Evolutionary conservation across 768 basidiomycete genomes (phyloP).

Genomic region (Suillus spraguei): DNA sequence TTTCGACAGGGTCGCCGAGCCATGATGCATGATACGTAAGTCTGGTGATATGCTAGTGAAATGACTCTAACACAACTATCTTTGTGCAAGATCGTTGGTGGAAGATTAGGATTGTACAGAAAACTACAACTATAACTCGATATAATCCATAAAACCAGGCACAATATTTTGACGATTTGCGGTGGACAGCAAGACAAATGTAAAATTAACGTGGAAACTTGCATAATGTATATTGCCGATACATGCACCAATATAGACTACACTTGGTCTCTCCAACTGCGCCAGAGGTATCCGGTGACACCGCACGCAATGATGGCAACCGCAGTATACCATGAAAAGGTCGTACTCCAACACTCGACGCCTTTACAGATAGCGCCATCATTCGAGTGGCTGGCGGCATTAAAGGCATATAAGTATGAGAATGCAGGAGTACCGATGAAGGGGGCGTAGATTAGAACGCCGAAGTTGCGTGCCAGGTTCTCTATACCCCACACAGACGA

Average conservation of each 20-base stretch:
- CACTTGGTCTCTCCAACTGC: constrained; percentile 59
- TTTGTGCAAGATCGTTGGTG: not conserved
- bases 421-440: constrained; percentile 76
- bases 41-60: too few species aligned
- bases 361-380: constrained; percentile 55
- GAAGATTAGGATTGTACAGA: not conserved
- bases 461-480: constrained; percentile 78
- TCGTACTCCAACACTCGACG: constrained; percentile 61
- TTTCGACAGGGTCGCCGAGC: not conserved
- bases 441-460: constrained; percentile 72
- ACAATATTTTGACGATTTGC: not conserved
- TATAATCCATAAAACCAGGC: not conserved
- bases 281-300: constrained; percentile 57
- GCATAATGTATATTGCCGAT: not conserved
- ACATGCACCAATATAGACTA: constrained; percentile 24
- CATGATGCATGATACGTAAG: too few species aligned
- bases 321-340: constrained; percentile 56
- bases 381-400: constrained; percentile 55
- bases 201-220: not conserved
- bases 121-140: not conserved
- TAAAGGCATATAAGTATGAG: constrained; percentile 78
- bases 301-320: constrained; percentile 48
- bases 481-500: constrained; percentile 70
- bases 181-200: not conserved
- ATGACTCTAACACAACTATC: not conserved